Conservation (phyloP, 2,329 filamentous ascomycete genomes). For the Pseudogymnoascus sp. region DNA sequence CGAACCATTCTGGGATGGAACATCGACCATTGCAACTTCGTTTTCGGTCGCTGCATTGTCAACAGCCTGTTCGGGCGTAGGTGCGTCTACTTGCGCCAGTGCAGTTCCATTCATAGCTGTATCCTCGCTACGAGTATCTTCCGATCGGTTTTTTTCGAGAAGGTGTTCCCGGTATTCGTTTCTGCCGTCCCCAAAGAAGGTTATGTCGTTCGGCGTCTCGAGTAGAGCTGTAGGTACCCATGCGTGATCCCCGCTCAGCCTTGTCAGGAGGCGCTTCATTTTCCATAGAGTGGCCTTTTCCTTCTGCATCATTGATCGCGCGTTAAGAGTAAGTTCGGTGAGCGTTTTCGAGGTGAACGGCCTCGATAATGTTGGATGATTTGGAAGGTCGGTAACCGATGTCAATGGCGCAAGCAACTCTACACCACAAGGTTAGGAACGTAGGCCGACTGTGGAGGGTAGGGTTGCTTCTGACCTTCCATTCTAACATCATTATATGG, state of each 20-base stretch:
- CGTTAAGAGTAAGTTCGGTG: conserved; percentile 61
- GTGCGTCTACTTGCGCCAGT: neutral
- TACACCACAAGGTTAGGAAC: conserved; percentile 32
- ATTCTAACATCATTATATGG: conserved; percentile 65
- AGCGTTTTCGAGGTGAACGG: conserved; percentile 69
- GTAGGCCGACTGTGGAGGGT: neutral
- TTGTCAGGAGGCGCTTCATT: conserved; percentile 65
- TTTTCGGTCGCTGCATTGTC: neutral
- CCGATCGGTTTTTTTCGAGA: conserved; percentile 16
- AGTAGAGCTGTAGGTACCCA: conserved; percentile 56
- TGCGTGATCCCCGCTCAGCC: conserved; percentile 65
- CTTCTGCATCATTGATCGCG: conserved; percentile 62
- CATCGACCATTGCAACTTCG: neutral
- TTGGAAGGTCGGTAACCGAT: conserved; percentile 63
- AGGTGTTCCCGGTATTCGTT: conserved; percentile 17
- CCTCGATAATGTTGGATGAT: conserved; percentile 65
- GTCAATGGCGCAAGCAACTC: conserved; percentile 69
- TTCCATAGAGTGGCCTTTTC: conserved; percentile 67
- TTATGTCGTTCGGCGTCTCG: conserved; percentile 46
- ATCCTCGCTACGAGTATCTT: conserved; percentile 19
- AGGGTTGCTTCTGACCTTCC: conserved; percentile 48
- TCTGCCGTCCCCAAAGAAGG: conserved; percentile 36
- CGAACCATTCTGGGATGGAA: neutral
- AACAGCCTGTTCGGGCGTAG: neutral
- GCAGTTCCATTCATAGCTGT: conserved; percentile 11